Evolutionary conservation across 495 filamentous ascomycete species (phyloP), one percentile per base, ranked within the genome.

Genomic region (Neurospora tetrasperma): DNA sequence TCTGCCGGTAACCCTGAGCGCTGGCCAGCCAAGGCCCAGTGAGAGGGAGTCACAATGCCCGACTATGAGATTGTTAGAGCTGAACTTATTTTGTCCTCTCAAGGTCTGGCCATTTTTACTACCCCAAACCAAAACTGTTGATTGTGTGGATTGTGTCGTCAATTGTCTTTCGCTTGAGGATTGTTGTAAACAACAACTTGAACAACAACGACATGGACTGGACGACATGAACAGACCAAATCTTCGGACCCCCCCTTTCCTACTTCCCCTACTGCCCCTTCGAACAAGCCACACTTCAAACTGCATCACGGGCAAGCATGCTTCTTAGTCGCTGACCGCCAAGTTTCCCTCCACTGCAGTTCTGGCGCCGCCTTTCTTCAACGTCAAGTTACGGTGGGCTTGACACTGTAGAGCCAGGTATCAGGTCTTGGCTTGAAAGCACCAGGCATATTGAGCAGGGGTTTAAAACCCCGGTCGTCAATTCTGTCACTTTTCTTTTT

Each of bases 401-500:
- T 31, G 54, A 35, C 54, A 62, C 27, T 62, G 54, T 18, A 35
- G 54, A 35, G 54, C 35, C 5, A 62, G 54, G 54, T 62, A 35
- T 66, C 54, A 27, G 2, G 27, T 62, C 54, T 66, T 66, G 54
- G 54, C 54, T 66, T 66, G 54, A 66, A 66, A 66, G 54, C 54
- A 66, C 54, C 54, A 66, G 54, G 54, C 54, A 66, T 66, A 66
- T 27, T 12, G 54, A 66, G 54, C 54, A 66, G 54, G 54, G 54
- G 54, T 66, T 14, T 16, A 27, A 6, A 2, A 9, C 54, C 54
- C 54, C 27, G 54, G 54, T 66, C 54, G 23, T 14, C 54, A 35
- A 71, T 71, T 71, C 73, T 74, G 73, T 74, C 73, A 71, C 48
- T 68, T 68, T 62, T 71, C 59, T 42, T 62, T 69, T 59, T 62